phyloP scores from a whole-genome alignment of 805 yeast genomes.

The Pichia heedii region DNA sequence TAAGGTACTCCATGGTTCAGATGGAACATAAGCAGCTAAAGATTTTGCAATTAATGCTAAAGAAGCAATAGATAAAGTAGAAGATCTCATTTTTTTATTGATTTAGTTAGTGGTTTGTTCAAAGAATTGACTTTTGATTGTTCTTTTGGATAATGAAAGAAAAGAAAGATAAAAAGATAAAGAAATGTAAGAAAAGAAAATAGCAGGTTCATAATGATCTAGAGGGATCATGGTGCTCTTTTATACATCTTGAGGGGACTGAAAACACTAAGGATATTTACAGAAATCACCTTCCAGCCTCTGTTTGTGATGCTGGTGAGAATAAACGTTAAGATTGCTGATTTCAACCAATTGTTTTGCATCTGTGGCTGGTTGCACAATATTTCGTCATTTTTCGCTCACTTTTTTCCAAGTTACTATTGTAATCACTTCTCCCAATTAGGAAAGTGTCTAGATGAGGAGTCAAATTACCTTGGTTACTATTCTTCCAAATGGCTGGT shows the following conservation, averaged over 20 bases:
- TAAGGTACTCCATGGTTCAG: conserved; percentile 62
- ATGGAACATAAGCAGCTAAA: conserved; percentile 53
- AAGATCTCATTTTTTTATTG: conserved; percentile 10
- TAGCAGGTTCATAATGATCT: not conserved
- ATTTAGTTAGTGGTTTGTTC: not conserved
- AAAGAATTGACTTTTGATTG: not conserved
- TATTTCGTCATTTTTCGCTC: too few species aligned
- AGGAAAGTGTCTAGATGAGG: conserved; percentile 1
- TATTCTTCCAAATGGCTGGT: not conserved
- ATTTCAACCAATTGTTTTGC: too few species aligned
- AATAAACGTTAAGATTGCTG: too few species aligned
- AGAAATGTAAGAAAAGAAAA: not conserved
- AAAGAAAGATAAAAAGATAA: not conserved
- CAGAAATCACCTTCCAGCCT: too few species aligned
- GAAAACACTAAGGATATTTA: too few species aligned
- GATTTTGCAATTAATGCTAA: conserved; percentile 37
- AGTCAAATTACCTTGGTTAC: not conserved
- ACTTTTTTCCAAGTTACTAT: not conserved
- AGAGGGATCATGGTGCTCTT: conserved; percentile 1
- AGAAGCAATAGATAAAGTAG: conserved; percentile 24
- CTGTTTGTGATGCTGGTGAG: conserved; percentile 1
- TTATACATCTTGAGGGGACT: conserved; percentile 1
- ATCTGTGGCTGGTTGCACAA: not conserved
- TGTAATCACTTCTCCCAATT: not conserved
- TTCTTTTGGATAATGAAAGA: conserved; percentile 3